These are phyloP conservation scores for Cylindrotheca closterium DNA, from an alignment of 108 stramenopile species.

Conservation along the genomic window DNA sequence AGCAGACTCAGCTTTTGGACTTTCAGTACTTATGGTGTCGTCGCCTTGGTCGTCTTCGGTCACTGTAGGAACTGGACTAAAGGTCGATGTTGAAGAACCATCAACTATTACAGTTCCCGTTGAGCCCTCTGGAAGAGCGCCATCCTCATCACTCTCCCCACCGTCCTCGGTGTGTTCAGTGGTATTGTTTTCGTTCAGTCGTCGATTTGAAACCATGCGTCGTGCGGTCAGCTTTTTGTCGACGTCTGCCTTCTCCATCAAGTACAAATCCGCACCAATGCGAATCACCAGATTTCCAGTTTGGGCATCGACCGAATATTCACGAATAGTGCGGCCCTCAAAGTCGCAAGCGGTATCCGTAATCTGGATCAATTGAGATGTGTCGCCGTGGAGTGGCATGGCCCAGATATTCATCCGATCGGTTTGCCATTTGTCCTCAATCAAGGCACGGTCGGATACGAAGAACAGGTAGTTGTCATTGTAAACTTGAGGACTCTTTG, in stretches of 20 bases:
- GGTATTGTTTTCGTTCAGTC: too few relatives aligned
- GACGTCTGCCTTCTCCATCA: slow-evolving; percentile 26
- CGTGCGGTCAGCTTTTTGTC: slow-evolving; percentile 7
- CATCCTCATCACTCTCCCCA: too few relatives aligned
- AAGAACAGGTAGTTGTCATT: slow-evolving; percentile 44
- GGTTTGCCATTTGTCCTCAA: slow-evolving; percentile 34
- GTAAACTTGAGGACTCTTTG: slow-evolving; percentile 53
- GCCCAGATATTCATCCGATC: slow-evolving; percentile 74
- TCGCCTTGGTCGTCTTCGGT: too few relatives aligned
- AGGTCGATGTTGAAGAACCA: too few relatives aligned
- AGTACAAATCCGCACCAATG: slow-evolving; percentile 70
- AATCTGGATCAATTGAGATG: slow-evolving; percentile 23
- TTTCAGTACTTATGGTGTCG: too few relatives aligned
- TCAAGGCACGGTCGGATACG: slow-evolving; percentile 51
- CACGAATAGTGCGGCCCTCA: slow-evolving; percentile 51
- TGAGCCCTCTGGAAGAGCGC: too few relatives aligned
- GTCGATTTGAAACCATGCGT: too few relatives aligned
- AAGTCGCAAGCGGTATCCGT: slow-evolving; percentile 61
- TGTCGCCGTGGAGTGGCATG: slow-evolving; percentile 26
- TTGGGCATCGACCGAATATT: slow-evolving; percentile 54
- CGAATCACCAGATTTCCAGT: slow-evolving; percentile 47
- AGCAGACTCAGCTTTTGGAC: too few relatives aligned
- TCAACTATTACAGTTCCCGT: too few relatives aligned
- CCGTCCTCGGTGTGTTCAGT: too few relatives aligned
- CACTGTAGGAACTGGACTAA: too few relatives aligned